Evolutionary conservation across 192 early-diverging fungal genomes (phyloP), one percentile per base, ranked within the genome.

Genomic region (Linnemannia schmuckeri): DNA sequence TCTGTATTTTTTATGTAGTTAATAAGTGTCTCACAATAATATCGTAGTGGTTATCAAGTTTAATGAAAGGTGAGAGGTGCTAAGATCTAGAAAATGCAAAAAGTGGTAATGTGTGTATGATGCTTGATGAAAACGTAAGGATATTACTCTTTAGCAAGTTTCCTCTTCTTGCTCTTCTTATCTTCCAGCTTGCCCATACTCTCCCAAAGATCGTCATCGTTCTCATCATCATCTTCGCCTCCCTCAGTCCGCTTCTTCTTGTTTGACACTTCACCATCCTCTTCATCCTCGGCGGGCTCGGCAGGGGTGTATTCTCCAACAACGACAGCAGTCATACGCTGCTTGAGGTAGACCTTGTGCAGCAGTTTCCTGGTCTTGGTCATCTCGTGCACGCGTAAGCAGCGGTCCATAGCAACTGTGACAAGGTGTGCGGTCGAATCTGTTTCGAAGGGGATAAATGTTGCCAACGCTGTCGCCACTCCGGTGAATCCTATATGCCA

Each of bases 291-390:
- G 13, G 55, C 38, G 1, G 46, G 55, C 63, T 87, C 85, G 6
- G 78, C 74, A n/a, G 85, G 85, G 4, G 79, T 78, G 44, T 42
- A 87, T 37, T 87, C 85, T 47, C 85, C 96, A 46, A 95, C 94
- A 27, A 96, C 72, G 0, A 97, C 74, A 35, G 86, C 80, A 4
- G 91, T 94, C 40, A 97, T 89, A 30, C 93, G 83, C 83, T 96
- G 95, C 88, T 97, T 97, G 47, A 97, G 75, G 79, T 97, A 97
- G 8, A 92, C 93, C 80, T 96, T 93, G 41, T 94, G 87, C 52
- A 88, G 44, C 57, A 93, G 70, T 57, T 92, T 88, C 41, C 91
- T 83, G 61, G 88, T 88, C 42, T 82, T 91, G 38, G 69, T 85
- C 33, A 90, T 90, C 83, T 97, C 94, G 82, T 94, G 96, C 3